These are phyloP conservation scores for Plasmodium knowlesi DNA, from an alignment of 169 alveolate species.

Conservation along the genomic window DNA sequence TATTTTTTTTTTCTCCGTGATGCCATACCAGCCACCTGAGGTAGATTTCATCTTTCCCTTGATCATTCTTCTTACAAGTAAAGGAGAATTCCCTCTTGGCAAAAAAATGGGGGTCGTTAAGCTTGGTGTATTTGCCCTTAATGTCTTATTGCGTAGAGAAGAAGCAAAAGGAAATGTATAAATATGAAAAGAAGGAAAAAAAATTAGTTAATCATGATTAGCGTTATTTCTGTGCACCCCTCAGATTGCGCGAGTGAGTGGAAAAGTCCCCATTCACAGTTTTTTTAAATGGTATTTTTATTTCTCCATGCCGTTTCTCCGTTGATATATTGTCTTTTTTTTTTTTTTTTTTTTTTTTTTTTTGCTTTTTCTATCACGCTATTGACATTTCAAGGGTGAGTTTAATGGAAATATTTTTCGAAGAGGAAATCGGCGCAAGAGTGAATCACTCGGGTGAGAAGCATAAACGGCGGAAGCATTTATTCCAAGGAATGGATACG, in stretches of 20 bases:
- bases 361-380: not conserved
- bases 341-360: too few species aligned
- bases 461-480: not conserved
- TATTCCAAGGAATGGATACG: not conserved
- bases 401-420: not conserved
- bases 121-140: slow-evolving; percentile 28
- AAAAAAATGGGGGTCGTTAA: slow-evolving; percentile 62
- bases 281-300: not conserved
- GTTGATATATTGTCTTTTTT: not conserved
- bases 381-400: not conserved
- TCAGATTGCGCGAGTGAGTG: not conserved
- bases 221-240: not conserved
- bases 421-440: not conserved
- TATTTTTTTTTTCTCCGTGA: not conserved
- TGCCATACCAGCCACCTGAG: slow-evolving; percentile 65
- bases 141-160: slow-evolving; percentile 2
- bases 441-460: not conserved
- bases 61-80: slow-evolving; percentile 67
- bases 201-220: not conserved
- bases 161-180: too few species aligned
- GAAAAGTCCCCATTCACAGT: not conserved
- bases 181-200: not conserved
- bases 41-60: slow-evolving; percentile 63
- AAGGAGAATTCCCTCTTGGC: slow-evolving; percentile 68
- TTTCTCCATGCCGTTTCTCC: not conserved